Evolutionary conservation across 352 stramenopile species (phyloP), one percentile per base, ranked within the genome.

Genomic region (Phytophthora vignae): DNA sequence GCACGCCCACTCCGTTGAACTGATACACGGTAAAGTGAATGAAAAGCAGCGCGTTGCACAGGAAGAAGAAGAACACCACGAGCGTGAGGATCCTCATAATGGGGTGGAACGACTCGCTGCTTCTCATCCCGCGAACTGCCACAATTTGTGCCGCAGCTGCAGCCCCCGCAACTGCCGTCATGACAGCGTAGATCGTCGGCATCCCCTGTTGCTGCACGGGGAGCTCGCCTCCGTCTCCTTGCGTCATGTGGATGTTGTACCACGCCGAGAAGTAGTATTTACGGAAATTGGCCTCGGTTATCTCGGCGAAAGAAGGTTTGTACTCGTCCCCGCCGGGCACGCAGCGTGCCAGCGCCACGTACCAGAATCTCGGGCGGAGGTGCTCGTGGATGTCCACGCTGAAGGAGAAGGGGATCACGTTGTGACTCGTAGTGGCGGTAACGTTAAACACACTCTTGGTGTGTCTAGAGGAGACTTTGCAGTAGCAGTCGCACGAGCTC

Each of bases 221-320:
- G 8, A 93, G 79, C 61, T 95, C 86, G 22, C 76, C 85, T 4
- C 82, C 85, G 36, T 91, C 75, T 11, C 55, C 71, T 48, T 94
- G 86, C 11, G 79, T 91, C 82, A 94, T 90, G 83, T 95, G 88
- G 52, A 95, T 77, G 9, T 82, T 79, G 69, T 90, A 93, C 88
- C 85, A 93, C 8, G 85, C 83, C 25, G 85, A 83, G 59, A 95
- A 95, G 71, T 91, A 93, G 59, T 90, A 95, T 74, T 88, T 83
- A 14, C 79, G 74, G 68, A 93, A 94, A 53, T 85, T 87, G 55
- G 77, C 64, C 50, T 92, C 82, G 0, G 87, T 90, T 73, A 95
- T 90, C 52, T 90, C 78, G 15, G 82, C 69, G 65, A 91, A 90
- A 25, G 83, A 78, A 44, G 88, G 88, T 53, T 79, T 59, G 67